Percentiles rank a stretch among this genome's conserved stretches.
Conservation (phyloP, 805 yeast genomes). For the Ogataea dorogensis region DNA sequence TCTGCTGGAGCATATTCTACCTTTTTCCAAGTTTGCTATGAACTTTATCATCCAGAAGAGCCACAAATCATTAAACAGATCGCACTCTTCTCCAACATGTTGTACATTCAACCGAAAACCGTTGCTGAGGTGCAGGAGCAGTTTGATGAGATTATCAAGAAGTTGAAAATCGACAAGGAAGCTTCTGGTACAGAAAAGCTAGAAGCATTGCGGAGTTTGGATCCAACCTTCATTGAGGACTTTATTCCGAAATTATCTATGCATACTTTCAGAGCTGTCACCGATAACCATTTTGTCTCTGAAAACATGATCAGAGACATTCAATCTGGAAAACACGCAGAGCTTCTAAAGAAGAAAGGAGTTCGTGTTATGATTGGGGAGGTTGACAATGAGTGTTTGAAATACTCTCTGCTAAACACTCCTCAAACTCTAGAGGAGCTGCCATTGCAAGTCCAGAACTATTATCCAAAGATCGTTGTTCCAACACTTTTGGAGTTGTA, state of each 20-base stretch:
- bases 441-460: conserved; percentile 34
- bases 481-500: conserved; percentile 23
- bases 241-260: conserved; percentile 20
- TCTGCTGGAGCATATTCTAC: conserved; percentile 47
- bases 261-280: conserved; percentile 38
- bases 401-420: conserved; percentile 33
- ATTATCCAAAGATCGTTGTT: conserved; percentile 35
- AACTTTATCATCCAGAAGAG: conserved; percentile 40
- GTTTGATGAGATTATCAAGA: conserved; percentile 36
- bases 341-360: conserved; percentile 20
- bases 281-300: conserved; percentile 39
- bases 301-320: conserved; percentile 33
- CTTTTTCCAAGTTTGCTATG: conserved; percentile 42
- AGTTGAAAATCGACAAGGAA: conserved; percentile 13
- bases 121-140: conserved; percentile 36
- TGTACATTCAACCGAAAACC: conserved; percentile 40
- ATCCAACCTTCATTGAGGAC: conserved; percentile 19
- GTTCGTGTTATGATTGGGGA: conserved; percentile 35
- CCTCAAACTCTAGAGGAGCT: conserved; percentile 31
- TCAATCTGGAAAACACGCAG: conserved; percentile 29
- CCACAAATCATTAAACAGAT: conserved; percentile 39
- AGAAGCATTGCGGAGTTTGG: conserved; percentile 4
- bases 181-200: conserved; percentile 7
- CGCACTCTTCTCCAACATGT: conserved; percentile 36
- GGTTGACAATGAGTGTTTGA: conserved; percentile 34